Evolutionary conservation across 768 basidiomycete genomes (phyloP), one percentile per base, ranked within the genome.

Genomic region (Lyophyllum atratum): DNA sequence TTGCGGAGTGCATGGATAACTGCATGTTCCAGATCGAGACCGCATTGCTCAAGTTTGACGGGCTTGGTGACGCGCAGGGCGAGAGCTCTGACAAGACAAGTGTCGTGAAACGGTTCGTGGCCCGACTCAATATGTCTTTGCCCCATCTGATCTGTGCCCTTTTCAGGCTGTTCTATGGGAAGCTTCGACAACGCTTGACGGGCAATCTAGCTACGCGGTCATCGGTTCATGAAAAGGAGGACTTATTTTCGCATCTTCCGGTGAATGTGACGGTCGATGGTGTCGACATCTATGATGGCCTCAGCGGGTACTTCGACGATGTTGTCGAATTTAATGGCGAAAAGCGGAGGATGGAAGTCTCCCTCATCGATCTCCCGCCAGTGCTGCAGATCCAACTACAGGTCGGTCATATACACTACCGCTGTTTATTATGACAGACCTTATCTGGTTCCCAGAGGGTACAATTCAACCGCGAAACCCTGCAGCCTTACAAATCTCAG

Each of bases 11-110:
- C 73, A 93, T 98, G 90, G 96, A 98, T 72, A 98, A 98, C 66
- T 95, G 95, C 76, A 90, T 99, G 81, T 97, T 97, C 75, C 97
- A 98, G 72, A 94, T 98, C 49, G 97, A 99, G 72, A 90, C 93
- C 4, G 95, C 94, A 1, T 70, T 93, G 46, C 77, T 93, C 37
- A 90, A 90, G 65, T 90, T 94, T 58, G 84, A 84, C 49, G 80
- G 73, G 3, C 65, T 78, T 49, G 71, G 70, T 55, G 83, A 78
- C 9, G 64, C 74, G 40, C 73, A 73, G 34, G 77, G 68, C 10
- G 70, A 74, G 21, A 79, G 76, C 59, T 78, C 79, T 37, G 85
- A 85, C 53, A 85, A 85, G 65, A 82, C 80, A 0, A 93, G 93
- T 59, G 80, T 96, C 10, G 88, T 97, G 45, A 93, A 95, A 72